Evolutionary conservation across 208 protist species (phyloP).

Genomic region (Trypanosoma brucei): DNA sequence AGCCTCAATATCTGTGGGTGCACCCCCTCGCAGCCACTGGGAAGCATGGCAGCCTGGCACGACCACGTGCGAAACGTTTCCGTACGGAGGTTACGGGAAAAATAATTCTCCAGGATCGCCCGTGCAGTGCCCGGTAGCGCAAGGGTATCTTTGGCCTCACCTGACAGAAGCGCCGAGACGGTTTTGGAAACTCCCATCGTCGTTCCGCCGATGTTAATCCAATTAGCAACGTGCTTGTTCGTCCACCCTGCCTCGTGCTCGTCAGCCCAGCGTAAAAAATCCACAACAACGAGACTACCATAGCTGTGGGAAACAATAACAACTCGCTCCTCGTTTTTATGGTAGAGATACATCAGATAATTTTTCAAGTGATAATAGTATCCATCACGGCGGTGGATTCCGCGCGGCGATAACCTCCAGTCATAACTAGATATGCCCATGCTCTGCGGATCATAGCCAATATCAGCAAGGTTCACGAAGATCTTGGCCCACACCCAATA

Average conservation of each 20-base stretch:
- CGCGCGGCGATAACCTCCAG: constrained; percentile 79
- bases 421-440: constrained; percentile 89
- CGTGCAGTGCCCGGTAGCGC: constrained; percentile 53
- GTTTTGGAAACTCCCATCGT: constrained; percentile 81
- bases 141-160: constrained; percentile 86
- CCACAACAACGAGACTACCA: constrained; percentile 68
- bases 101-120: constrained; percentile 70
- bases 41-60: constrained; percentile 69
- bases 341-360: constrained; percentile 58
- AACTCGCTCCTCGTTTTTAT: constrained; percentile 62
- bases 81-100: constrained; percentile 59
- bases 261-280: constrained; percentile 88
- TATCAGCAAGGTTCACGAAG: constrained; percentile 88
- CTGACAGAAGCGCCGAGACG: constrained; percentile 64
- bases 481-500: constrained; percentile 92
- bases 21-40: constrained; percentile 49
- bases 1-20: constrained; percentile 42
- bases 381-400: constrained; percentile 75
- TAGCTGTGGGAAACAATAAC: constrained; percentile 90
- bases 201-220: constrained; percentile 81
- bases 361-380: constrained; percentile 77
- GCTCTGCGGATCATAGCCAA: constrained; percentile 90
- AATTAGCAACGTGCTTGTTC: constrained; percentile 79
- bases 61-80: constrained; percentile 69
- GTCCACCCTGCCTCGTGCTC: constrained; percentile 67